Evolutionary conservation across 768 basidiomycete genomes (phyloP).

Genomic region (Xanthoconium stramineum): DNA sequence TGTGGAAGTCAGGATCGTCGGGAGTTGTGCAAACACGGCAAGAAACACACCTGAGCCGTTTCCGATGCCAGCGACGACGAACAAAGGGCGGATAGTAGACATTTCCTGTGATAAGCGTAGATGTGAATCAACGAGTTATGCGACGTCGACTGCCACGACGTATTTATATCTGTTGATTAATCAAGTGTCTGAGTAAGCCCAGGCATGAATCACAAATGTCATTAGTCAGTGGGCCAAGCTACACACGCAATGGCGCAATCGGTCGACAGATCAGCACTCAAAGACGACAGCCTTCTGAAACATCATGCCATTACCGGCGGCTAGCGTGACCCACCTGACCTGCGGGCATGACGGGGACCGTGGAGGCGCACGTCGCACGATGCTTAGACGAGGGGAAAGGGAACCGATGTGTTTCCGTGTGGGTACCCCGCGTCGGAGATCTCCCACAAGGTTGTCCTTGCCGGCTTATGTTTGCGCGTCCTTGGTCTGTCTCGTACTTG

Average conservation of each 20-base stretch:
- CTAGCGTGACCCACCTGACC: too few species aligned
- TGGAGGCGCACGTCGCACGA: too few species aligned
- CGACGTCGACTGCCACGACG: not conserved
- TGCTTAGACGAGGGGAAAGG: too few species aligned
- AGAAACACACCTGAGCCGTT: constrained; percentile 34
- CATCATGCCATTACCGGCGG: too few species aligned
- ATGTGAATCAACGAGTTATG: not conserved
- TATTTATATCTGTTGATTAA: not conserved
- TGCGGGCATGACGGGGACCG: too few species aligned
- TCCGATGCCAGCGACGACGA: constrained; percentile 58
- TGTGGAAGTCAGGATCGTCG: not conserved
- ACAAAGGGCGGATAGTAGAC: constrained; percentile 42
- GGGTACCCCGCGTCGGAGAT: too few species aligned
- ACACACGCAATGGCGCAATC: constrained; percentile 8
- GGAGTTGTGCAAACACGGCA: not conserved
- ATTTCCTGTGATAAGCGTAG: constrained; percentile 14
- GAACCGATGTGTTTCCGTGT: too few species aligned
- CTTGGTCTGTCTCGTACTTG: too few species aligned
- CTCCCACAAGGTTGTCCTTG: too few species aligned
- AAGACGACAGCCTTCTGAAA: too few species aligned
- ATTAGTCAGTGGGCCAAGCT: constrained; percentile 4
- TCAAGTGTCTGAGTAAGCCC: constrained; percentile 19
- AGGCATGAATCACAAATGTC: constrained; percentile 8
- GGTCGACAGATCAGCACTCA: not conserved
- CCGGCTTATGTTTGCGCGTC: too few species aligned